These are phyloP conservation scores for Prunus mongolica DNA, from an alignment of 306 rosid species.

Conservation along the genomic window DNA sequence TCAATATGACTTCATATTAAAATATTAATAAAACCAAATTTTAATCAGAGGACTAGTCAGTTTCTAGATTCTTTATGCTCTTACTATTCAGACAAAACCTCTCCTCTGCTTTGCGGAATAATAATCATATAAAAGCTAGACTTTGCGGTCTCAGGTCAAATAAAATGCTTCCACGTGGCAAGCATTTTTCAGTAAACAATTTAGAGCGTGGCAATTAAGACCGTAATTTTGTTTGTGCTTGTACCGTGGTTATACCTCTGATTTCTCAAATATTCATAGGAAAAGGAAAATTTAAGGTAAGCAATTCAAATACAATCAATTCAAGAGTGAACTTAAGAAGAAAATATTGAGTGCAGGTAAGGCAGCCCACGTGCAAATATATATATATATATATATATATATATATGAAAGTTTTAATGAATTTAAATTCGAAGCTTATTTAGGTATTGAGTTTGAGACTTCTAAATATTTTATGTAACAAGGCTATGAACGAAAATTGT, in stretches of 20 bases:
- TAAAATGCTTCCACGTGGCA: neutral
- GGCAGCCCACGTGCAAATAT: constrained; percentile 47
- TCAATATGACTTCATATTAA: constrained; percentile 26
- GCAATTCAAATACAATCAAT: constrained; percentile 3
- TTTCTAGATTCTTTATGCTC: constrained; percentile 11
- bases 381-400: neutral
- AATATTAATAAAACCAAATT: constrained; percentile 12
- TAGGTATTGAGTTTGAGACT: neutral
- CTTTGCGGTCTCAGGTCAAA: neutral
- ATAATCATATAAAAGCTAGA: neutral
- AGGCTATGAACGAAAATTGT: neutral
- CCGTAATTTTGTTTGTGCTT: neutral
- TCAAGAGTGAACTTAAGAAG: constrained; percentile 18
- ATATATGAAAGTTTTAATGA: neutral
- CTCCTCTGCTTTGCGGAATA: neutral
- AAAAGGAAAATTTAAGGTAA: neutral
- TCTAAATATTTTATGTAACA: neutral
- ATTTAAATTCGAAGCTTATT: neutral
- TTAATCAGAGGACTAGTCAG: constrained; percentile 6
- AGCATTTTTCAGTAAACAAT: neutral
- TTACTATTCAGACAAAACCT: constrained; percentile 1
- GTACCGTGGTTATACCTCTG: neutral
- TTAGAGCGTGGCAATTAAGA: neutral
- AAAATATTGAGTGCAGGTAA: neutral
- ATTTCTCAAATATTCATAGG: neutral